Conservation (phyloP, 75 land plant genomes). For the Selaginella moellendorffii region DNA sequence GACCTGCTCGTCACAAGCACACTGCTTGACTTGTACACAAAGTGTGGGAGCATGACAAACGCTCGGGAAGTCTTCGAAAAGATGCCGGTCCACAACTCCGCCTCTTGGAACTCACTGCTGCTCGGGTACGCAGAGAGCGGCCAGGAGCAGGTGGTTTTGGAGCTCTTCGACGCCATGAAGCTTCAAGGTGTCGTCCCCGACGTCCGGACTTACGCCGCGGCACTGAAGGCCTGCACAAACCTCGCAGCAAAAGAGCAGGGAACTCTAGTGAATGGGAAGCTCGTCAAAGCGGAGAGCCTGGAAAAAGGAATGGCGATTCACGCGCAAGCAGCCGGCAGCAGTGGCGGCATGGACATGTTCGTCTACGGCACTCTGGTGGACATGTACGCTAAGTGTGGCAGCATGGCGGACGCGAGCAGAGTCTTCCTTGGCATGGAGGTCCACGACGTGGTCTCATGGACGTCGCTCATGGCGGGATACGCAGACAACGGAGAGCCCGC, state of each 20-base stretch:
- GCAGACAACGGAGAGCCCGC: constrained; percentile 1
- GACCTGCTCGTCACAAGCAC: background rate
- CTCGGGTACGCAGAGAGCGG: background rate
- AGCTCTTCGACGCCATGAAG: background rate
- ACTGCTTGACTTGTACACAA: background rate
- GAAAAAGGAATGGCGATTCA: background rate
- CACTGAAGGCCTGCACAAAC: background rate
- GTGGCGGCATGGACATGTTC: background rate
- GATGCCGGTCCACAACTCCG: background rate
- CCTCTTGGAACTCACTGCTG: background rate
- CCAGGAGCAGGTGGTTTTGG: background rate
- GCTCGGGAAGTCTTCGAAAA: background rate
- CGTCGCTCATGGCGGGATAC: background rate
- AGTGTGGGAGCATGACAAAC: background rate
- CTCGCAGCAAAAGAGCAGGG: background rate
- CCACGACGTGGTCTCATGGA: constrained; percentile 9
- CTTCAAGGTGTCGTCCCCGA: background rate
- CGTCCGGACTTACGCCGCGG: background rate
- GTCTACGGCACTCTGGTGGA: background rate
- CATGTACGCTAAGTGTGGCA: constrained; percentile 6
- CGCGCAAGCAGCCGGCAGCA: background rate
- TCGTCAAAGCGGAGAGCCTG: background rate
- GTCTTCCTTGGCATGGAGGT: background rate
- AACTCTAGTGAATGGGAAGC: background rate
- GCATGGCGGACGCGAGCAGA: background rate